Base-by-base conservation (phyloP, 257 asterid species). In the Scutellaria minor region DNA sequence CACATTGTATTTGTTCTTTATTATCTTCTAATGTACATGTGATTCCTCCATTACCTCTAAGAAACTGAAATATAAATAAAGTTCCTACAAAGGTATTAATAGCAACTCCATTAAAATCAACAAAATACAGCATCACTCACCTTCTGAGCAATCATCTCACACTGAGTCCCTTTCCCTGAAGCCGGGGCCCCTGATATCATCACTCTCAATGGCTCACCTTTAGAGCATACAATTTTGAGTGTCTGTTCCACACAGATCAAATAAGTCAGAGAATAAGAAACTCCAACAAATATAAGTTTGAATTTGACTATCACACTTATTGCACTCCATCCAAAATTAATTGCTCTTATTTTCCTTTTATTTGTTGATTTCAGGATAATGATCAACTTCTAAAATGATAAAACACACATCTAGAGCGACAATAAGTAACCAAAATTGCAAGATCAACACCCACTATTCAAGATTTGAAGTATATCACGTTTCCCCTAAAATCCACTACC, bases 121-220 rank as follows among this genome's bases (percentile, higher is more conserved):
- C 1, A 20, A 41, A 58, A 42, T 47, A 52, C 35, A 39, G n/a
- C 18, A 41, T 68, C 20, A 53, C 72, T 59, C 67, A 89, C 98
- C 92, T 93, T 89, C 78, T 89, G 79, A 65, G 85, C 96, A 66
- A 91, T 89, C 96, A 87, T 75, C 87, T 87, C 97, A 78, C 97
- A 90, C 73, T 90, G 98, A 55, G 98, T 93, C 72, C 98, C 98
- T 86, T 90, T 93, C 69, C 98, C 97, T 5, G 97, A 93, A 46
- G 96, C 98, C 13, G 98, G 98, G 6, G 98, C 96, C 56, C 98
- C 97, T 0, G 96, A 93, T 73, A 93, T 91, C 96, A 91, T 89
- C 88, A 93, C 97, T 84, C 87, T 91, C 81, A 93, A 57, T 12
- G 97, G 96, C 83, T 88, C 97, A 37, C 56, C 70, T 75, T 66